These are phyloP conservation scores for Sanghuangporus baumii DNA, from an alignment of 1,284 basidiomycete genomes.

Conservation along the genomic window DNA sequence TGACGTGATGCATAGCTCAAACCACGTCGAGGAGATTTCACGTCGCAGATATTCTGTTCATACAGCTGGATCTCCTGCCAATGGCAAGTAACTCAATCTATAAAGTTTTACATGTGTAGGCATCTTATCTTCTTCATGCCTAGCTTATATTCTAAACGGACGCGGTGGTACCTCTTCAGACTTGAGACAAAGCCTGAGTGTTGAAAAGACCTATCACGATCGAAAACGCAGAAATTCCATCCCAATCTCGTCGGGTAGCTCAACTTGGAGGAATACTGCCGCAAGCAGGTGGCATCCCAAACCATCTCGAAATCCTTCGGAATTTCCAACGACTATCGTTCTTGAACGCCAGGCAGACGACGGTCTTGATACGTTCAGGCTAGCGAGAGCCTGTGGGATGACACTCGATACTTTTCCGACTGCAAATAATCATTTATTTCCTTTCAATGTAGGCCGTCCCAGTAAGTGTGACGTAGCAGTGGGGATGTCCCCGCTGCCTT, in stretches of 20 bases:
- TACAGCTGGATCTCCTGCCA: neutral
- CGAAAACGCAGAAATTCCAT: neutral
- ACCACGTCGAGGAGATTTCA: neutral
- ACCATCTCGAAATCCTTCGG: neutral
- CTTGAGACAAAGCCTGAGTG: neutral
- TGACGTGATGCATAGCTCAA: neutral
- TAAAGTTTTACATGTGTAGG: too few relatives aligned
- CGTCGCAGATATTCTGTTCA: neutral
- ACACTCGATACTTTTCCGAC: constrained; percentile 1
- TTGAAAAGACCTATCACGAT: neutral
- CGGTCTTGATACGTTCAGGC: constrained; percentile 7
- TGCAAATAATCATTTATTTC: neutral
- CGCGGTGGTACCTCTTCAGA: neutral
- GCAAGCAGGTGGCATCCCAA: neutral
- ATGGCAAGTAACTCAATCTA: too few relatives aligned
- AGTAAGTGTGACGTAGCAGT: too few relatives aligned
- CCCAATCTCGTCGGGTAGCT: neutral
- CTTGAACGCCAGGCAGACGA: constrained; percentile 4
- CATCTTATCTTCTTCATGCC: neutral
- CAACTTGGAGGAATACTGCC: neutral
- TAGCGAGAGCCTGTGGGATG: constrained; percentile 10
- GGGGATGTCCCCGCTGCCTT: neutral
- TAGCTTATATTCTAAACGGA: neutral
- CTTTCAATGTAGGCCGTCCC: too few relatives aligned
- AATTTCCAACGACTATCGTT: neutral